Evolutionary conservation across 805 yeast species (phyloP), one percentile per base, ranked within the genome.

Genomic region (Saturnispora galanensis): DNA sequence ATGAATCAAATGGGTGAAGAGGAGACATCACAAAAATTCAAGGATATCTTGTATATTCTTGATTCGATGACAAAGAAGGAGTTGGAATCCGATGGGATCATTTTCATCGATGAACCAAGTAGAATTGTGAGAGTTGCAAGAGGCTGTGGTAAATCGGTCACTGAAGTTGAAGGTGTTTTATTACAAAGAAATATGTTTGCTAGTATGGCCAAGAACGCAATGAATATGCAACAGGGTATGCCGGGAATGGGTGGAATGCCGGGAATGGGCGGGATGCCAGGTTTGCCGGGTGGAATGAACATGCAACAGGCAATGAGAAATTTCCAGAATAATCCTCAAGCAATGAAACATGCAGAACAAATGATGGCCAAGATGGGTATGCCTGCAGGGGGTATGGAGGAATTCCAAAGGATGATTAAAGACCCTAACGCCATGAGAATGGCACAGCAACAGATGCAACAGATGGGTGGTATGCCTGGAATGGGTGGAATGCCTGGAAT

Each of bases 31-130:
- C 73, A 75, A 45, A 74, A 82, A 57, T 71, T 90, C 68, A 90
- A 89, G 60, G 73, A 81, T 51, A 87, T 90, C 94, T 80, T 90
- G 38, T 89, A 76, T 56, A 81, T 90, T 28, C 76, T 90, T 84
- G 98, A 90, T 62, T 87, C 97, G 2, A 90, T 90, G 98, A 90
- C 96, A 1, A 81, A 80, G 52, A 70, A 81, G 57, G 98, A 90
- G 67, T 74, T 90, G 49, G 95, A 87, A 56, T 76, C 86, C 51
- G 97, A 90, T 62, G 97, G 97, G 1, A 69, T 77, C 48, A 65
- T 84, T 16, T 87, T 90, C 62, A 71, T 75, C 33, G 78, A 80
- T 42, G 79, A 89, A 63, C 97, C 97, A 5, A 71, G 81, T 38
- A 76, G 98, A 62, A 77, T 90, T 41, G 76, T 88, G 4, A 74